Conservation (phyloP, 805 yeast genomes). For the Suhomyces sp. region DNA sequence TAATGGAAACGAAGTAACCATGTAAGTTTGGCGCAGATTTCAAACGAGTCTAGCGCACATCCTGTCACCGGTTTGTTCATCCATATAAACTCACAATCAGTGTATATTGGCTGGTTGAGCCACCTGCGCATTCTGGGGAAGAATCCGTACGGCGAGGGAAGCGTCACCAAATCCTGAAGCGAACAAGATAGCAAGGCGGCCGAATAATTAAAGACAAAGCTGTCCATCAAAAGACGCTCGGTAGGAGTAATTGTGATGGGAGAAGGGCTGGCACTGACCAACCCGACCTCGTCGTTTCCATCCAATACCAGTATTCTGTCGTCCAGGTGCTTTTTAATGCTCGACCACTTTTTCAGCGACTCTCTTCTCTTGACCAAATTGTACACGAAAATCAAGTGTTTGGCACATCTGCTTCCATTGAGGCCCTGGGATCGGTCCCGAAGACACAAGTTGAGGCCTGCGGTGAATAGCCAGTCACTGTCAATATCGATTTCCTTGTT, state of each 20-base stretch:
- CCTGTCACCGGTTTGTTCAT: slow-evolving; percentile 44
- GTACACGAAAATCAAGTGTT: slow-evolving; percentile 33
- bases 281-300: slow-evolving; percentile 7
- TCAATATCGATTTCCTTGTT: slow-evolving; percentile 22
- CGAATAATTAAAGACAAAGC: slow-evolving; percentile 43
- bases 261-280: neutral
- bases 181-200: slow-evolving; percentile 36
- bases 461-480: slow-evolving; percentile 40
- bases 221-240: slow-evolving; percentile 42
- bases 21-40: slow-evolving; percentile 34
- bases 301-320: neutral
- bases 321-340: neutral
- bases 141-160: slow-evolving; percentile 44
- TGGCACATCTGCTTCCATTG: slow-evolving; percentile 25
- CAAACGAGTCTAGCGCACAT: slow-evolving; percentile 35
- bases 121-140: slow-evolving; percentile 26
- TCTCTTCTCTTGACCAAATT: slow-evolving; percentile 25
- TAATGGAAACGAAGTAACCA: slow-evolving; percentile 29
- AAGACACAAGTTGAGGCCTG: slow-evolving; percentile 37
- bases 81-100: slow-evolving; percentile 35
- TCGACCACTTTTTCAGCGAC: neutral
- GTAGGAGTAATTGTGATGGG: slow-evolving; percentile 11
- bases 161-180: slow-evolving; percentile 18
- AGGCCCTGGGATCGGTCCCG: slow-evolving; percentile 31
- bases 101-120: slow-evolving; percentile 34